Conservation (phyloP, 345 rosid species). For the Eucalyptus paniculata region DNA sequence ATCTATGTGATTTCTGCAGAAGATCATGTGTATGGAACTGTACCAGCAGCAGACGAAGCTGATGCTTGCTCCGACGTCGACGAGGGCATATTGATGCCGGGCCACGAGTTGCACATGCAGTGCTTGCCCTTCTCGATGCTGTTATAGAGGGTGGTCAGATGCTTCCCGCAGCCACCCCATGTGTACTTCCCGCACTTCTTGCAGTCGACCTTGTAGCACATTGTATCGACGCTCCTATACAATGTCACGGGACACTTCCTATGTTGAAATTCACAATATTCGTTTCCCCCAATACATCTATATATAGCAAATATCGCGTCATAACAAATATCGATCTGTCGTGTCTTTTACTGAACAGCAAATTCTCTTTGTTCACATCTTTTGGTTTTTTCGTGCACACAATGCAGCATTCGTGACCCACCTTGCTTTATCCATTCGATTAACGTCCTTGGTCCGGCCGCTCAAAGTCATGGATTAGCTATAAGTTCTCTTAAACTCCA, state of each 20-base stretch:
- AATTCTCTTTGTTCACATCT: background rate
- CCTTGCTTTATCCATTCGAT: background rate
- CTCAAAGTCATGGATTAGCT: background rate
- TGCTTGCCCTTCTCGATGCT: conserved; percentile 36
- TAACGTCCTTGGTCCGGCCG: background rate
- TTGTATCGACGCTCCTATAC: background rate
- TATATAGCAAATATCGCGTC: background rate
- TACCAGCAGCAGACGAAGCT: conserved; percentile 1
- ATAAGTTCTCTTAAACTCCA: background rate
- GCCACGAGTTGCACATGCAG: conserved; percentile 54
- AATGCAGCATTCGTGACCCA: background rate
- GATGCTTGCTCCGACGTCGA: background rate
- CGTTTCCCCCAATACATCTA: background rate
- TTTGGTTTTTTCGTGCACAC: background rate
- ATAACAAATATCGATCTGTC: background rate
- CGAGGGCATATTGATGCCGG: conserved; percentile 15
- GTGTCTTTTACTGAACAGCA: background rate
- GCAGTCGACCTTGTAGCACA: conserved; percentile 41
- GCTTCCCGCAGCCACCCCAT: conserved; percentile 46
- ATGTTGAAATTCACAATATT: background rate
- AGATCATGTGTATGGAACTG: background rate
- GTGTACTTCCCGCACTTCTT: conserved; percentile 24
- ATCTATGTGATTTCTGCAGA: background rate
- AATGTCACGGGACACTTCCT: background rate
- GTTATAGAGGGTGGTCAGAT: conserved; percentile 16